Evolutionary conservation across 1,139 yeast species (phyloP), one percentile per base, ranked within the genome.

Genomic region (Candida buenavistaensis): DNA sequence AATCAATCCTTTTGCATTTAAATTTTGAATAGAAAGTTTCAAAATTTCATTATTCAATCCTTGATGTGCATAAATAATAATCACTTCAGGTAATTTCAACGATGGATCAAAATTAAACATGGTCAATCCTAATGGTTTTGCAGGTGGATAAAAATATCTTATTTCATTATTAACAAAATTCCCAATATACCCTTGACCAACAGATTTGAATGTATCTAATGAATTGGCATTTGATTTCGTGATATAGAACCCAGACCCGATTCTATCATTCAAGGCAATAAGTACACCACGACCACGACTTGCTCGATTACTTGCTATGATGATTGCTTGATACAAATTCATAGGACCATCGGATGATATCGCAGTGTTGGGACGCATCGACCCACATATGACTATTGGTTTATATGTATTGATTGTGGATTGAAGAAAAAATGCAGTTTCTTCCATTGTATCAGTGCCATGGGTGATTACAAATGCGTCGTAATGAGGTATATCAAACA

Each of bases 381-480:
- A 75, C 1, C 88, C 88, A 40, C 85, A 80, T 54, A 81, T 59
- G 4, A 80, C 86, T 33, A 81, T 73, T 2, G 86, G 86, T 39
- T 78, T 75, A 32, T 65, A 64, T 23, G 79, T 67, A 38, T 74
- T 69, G 23, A 80, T 59, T 3, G 85, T 76, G 39, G 75, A 62
- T 46, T 80, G 85, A 28, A 81, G 59, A 52, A 81, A 81, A 48
- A 80, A 81, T 1, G 86, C 79, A 4, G 88, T 80, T 52, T 81
- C 88, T 39, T 82, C 82, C 62, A 80, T 64, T 2, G 87, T 79
- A 50, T 81, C 88, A 2, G 88, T 81, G 10, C 88, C 88, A 52
- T 81, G 88, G 2, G 87, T 81, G 26, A 81, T 75, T 19, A 81
- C 87, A 6, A 72, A 56, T n/a, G 76, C 78, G 47, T 72, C 75